These are phyloP conservation scores for Friedmanniomyces simplex DNA, from an alignment of 495 filamentous ascomycete species.

Conservation along the genomic window DNA sequence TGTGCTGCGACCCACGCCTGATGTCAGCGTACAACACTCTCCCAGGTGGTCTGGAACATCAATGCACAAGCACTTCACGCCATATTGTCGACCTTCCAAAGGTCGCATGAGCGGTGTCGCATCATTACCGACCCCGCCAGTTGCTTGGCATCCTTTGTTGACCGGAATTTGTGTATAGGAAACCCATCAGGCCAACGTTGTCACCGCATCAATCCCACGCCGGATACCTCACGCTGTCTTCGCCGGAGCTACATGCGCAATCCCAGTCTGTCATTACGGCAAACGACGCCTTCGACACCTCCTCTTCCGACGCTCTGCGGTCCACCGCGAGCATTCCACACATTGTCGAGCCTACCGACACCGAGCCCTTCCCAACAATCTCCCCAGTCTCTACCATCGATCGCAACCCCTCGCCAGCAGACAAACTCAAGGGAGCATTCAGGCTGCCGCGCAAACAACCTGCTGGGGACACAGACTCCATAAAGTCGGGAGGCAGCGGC, in stretches of 20 bases:
- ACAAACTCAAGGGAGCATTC: slow-evolving; percentile 30
- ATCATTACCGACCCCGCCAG: not conserved
- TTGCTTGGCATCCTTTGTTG: slow-evolving; percentile 20
- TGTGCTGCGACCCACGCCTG: too few relatives aligned
- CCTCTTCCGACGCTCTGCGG: not conserved
- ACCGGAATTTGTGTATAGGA: slow-evolving; percentile 28
- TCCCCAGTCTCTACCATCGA: not conserved
- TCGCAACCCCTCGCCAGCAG: slow-evolving; percentile 26
- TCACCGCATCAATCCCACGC: slow-evolving; percentile 66
- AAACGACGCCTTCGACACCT: slow-evolving; percentile 5
- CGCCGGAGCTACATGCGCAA: slow-evolving; percentile 50
- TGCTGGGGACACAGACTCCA: slow-evolving; percentile 5
- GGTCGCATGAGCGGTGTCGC: not conserved
- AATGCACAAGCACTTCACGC: not conserved
- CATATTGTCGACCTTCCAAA: not conserved
- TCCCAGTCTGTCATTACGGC: slow-evolving; percentile 19
- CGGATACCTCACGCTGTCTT: slow-evolving; percentile 72
- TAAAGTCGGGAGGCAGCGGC: slow-evolving; percentile 1
- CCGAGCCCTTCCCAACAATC: slow-evolving; percentile 3
- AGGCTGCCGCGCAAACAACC: slow-evolving; percentile 5
- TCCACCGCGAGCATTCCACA: slow-evolving; percentile 8
- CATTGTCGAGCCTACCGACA: slow-evolving; percentile 17
- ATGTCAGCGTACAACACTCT: not conserved
- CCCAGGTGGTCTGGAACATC: not conserved
- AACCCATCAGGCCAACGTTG: slow-evolving; percentile 45